Percentiles rank a stretch among this genome's conserved stretches.
Evolutionary conservation across 192 early-diverging fungal species (phyloP).

Genomic region (Oehlia diaphana): DNA sequence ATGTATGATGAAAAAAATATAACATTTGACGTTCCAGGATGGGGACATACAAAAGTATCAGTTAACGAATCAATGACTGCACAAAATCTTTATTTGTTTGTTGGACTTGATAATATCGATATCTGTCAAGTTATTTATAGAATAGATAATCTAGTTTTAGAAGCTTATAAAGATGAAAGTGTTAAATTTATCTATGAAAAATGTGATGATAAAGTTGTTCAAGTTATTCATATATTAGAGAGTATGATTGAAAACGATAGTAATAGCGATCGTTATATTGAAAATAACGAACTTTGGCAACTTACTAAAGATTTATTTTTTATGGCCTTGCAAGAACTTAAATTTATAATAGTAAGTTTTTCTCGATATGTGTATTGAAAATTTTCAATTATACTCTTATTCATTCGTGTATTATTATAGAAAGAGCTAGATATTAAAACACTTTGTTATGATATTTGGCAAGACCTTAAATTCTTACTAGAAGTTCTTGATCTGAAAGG

Average conservation of each 20-base stretch:
- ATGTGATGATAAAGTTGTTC: not conserved
- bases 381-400: not conserved
- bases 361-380: not conserved
- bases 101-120: not conserved
- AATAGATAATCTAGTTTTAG: not conserved
- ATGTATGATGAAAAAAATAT: not conserved
- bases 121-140: not conserved
- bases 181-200: not conserved
- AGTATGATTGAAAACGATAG: not conserved
- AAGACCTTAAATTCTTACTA: not conserved
- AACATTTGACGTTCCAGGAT: not conserved
- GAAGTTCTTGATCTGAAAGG: not conserved
- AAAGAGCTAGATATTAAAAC: not conserved
- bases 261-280: not conserved
- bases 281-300: not conserved
- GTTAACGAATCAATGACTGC: not conserved
- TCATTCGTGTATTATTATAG: not conserved
- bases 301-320: not conserved
- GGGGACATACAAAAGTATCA: not conserved
- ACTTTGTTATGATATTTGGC: not conserved
- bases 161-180: not conserved
- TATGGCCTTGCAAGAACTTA: not conserved
- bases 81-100: not conserved
- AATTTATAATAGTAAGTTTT: not conserved
- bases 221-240: not conserved